Evolutionary conservation across 495 filamentous ascomycete species (phyloP), one percentile per base, ranked within the genome.

Genomic region (Usnea hakonensis): DNA sequence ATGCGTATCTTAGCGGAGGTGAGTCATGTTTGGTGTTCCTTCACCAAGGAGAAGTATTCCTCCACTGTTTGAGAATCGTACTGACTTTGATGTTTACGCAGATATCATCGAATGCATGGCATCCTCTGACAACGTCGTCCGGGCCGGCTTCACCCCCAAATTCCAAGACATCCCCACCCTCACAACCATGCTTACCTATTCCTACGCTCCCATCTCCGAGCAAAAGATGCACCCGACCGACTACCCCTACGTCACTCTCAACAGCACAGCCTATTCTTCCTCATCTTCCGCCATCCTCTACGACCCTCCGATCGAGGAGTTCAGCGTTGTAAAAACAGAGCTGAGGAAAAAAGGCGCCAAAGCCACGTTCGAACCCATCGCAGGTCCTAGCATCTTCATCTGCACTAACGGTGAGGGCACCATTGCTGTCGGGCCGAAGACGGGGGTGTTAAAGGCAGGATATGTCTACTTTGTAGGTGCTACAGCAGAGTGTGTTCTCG

Each of bases 71-170:
- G 33, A 6, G 14, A 1, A 0, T 0, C 21, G 8, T n/a, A 10
- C 35, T 32, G 13, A 56, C 35, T 50, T 19, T 44, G 37, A 6
- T 9, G 19, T 48, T 2, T 5, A 1, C 17, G 21, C 58, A 71
- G 94, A 98, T 63, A 96, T 98, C 68, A 91, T 98, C 67, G 94
- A 98, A 76, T 97, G 94, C 79, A 98, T 98, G 94, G 94, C 94
- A 2, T 88, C 90, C 26, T 95, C 90, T 38, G 94, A 98, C 77
- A 98, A 98, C 65, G 94, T 98, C 9, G 92, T 98, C 26, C 92
- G 94, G 37, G 94, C 94, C 2, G 94, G 94, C 23, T 92, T 98
- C 72, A 98, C 94, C 0, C 94, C 94, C 13, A 98, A 98, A 74
- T 97, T 93, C 82, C 96, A 97, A 78, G 94, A 98, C 67, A 90